Conservation (phyloP, 2,329 filamentous ascomycete genomes). For the Fusarium torreyae region DNA sequence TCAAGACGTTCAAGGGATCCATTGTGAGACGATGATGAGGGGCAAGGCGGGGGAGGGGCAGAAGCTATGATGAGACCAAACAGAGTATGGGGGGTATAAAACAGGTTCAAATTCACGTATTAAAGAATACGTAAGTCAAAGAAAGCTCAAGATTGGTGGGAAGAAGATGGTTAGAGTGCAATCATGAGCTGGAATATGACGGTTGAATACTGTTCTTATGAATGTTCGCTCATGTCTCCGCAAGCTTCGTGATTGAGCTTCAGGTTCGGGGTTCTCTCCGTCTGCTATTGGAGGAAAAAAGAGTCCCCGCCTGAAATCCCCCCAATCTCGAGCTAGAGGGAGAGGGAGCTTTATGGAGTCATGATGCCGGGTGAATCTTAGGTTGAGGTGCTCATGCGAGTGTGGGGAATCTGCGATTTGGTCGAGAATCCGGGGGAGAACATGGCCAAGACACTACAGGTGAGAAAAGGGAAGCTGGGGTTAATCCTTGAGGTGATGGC, state of each 20-base stretch:
- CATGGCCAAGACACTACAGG: not conserved
- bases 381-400: constrained; percentile 35
- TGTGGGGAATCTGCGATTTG: constrained; percentile 27
- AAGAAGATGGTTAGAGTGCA: constrained; percentile 8
- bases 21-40: constrained; percentile 55
- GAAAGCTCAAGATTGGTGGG: not conserved
- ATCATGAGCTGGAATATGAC: constrained; percentile 26
- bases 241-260: constrained; percentile 24
- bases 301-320: constrained; percentile 34
- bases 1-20: constrained; percentile 77
- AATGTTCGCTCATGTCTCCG: constrained; percentile 47
- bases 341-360: constrained; percentile 35
- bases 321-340: constrained; percentile 41
- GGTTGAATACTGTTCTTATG: constrained; percentile 38
- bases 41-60: constrained; percentile 40
- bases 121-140: not conserved
- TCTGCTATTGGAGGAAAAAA: constrained; percentile 51
- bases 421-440: constrained; percentile 12
- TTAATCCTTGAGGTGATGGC: not conserved
- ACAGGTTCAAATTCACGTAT: not conserved
- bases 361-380: constrained; percentile 39
- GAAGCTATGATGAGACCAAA: constrained; percentile 42
- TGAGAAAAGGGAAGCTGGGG: not conserved
- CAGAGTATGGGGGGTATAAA: constrained; percentile 18
- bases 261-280: constrained; percentile 47